Evolutionary conservation across 352 stramenopile genomes (phyloP), one percentile per base, ranked within the genome.

Genomic region (Aphanomyces invadans): DNA sequence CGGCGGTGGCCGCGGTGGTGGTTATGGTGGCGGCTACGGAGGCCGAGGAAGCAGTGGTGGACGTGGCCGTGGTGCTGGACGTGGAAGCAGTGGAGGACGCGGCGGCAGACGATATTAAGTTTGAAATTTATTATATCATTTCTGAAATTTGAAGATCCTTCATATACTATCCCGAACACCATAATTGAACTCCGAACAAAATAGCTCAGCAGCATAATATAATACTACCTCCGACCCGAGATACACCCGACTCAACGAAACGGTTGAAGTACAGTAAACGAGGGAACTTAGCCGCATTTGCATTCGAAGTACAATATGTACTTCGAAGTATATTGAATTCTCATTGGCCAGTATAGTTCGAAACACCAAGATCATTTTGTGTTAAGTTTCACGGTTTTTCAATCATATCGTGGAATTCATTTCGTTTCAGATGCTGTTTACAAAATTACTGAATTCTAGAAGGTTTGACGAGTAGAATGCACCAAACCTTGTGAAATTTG

Each of bases 11-110:
- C 51, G 74, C 60, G 69, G 77, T 46, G 52, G 67, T 32, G 63
- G 69, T 25, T 48, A 65, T 15, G 53, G 81, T 39, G 57, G 81
- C 63, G 65, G 78, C 65, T 53, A 68, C 26, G 49, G 73, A n/a
- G 70, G 77, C 38, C 51, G 76, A 19, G 54, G 73, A 3, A 68
- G 79, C 65, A 46, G 77, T 45, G 48, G 76, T 39, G 55, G 63
- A 25, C 45, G 56, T 38, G 76, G 78, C n/a, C 54, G 73, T 54
- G 71, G 74, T 48, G 70, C n/a, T n/a, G n/a, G n/a, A n/a, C n/a
- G 76, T 70, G 73, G 77, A 21, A 29, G 61, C 23, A n/a, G 49
- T 26, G 70, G 67, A 1, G 69, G 70, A 26, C 44, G 65, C 23
- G 42, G 52, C 36, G 56, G 62, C 21, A 29, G 60, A 45, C 36